A percentile compares a stretch with the other conserved stretches of the same genome.
Evolutionary conservation across 768 basidiomycete species (phyloP).

Genomic region (Leccinum subgranulosum): DNA sequence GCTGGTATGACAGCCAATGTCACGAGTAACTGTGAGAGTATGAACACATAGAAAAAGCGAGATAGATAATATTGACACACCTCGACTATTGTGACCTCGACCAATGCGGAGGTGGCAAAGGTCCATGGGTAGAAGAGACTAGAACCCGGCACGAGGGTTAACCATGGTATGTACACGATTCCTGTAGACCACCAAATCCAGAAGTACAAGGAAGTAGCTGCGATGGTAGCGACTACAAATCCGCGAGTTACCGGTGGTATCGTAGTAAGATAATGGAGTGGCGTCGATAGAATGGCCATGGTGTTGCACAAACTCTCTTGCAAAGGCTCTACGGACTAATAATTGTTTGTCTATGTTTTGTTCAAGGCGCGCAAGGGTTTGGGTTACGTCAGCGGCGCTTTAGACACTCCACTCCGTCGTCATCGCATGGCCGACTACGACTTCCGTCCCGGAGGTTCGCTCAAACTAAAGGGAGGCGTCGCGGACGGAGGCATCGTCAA

Average conservation of each 20-base stretch:
- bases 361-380: constrained; percentile 4
- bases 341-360: constrained; percentile 27
- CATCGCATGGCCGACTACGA: constrained; percentile 76
- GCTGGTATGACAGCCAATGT: constrained; percentile 78
- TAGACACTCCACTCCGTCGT: constrained; percentile 13
- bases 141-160: constrained; percentile 78
- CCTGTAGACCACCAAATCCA: constrained; percentile 59
- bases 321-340: background rate
- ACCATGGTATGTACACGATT: constrained; percentile 52
- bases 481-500: constrained; percentile 78
- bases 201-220: constrained; percentile 56
- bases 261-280: constrained; percentile 62
- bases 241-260: constrained; percentile 77
- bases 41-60: constrained; percentile 5
- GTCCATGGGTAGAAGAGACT: constrained; percentile 92
- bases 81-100: constrained; percentile 82
- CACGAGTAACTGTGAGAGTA: constrained; percentile 59
- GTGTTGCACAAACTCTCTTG: background rate
- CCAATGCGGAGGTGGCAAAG: constrained; percentile 81
- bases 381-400: constrained; percentile 31
- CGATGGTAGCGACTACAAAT: constrained; percentile 61
- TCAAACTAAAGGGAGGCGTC: constrained; percentile 86
- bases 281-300: constrained; percentile 79
- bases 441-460: constrained; percentile 80
- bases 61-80: constrained; percentile 42